phyloP scores from a whole-genome alignment of 495 filamentous ascomycete genomes.

The Annulohypoxylon stygium region DNA sequence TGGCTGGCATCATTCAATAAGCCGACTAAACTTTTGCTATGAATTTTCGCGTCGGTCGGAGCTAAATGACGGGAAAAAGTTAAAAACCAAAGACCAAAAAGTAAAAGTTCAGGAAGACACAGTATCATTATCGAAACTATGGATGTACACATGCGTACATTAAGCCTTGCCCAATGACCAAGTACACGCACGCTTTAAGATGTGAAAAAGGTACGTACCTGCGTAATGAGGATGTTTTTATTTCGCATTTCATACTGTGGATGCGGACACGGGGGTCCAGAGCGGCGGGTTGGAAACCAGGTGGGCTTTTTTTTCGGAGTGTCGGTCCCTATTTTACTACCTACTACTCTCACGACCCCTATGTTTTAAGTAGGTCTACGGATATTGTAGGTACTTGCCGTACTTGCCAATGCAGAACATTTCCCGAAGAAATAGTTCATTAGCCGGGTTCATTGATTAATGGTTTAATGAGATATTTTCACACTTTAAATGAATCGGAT shows the following conservation, averaged over 20 bases:
- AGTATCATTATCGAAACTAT: too few species aligned
- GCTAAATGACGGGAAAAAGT: conserved; percentile 26
- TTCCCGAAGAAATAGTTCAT: conserved; percentile 4
- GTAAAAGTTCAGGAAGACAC: conserved; percentile 1
- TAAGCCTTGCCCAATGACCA: background rate
- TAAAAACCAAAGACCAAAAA: conserved; percentile 16
- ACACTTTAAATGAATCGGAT: background rate
- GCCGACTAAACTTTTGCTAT: conserved; percentile 20
- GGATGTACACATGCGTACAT: too few species aligned
- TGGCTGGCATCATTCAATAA: conserved; percentile 8
- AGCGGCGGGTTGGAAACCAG: conserved; percentile 31
- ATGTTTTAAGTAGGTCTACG: background rate
- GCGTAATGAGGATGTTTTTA: background rate
- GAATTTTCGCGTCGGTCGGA: conserved; percentile 20
- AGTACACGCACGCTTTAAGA: conserved; percentile 14
- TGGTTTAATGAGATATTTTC: conserved; percentile 1
- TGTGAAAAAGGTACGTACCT: conserved; percentile 16
- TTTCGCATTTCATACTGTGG: conserved; percentile 28
- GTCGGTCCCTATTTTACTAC: conserved; percentile 46
- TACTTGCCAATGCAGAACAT: conserved; percentile 1
- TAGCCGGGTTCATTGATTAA: background rate
- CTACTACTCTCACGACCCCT: conserved; percentile 16
- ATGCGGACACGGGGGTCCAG: conserved; percentile 44
- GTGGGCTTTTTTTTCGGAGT: conserved; percentile 42
- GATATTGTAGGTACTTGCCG: conserved; percentile 12